These are phyloP conservation scores for Kregervanrija pseudodelftensis DNA, from an alignment of 805 yeast species.

Conservation along the genomic window DNA sequence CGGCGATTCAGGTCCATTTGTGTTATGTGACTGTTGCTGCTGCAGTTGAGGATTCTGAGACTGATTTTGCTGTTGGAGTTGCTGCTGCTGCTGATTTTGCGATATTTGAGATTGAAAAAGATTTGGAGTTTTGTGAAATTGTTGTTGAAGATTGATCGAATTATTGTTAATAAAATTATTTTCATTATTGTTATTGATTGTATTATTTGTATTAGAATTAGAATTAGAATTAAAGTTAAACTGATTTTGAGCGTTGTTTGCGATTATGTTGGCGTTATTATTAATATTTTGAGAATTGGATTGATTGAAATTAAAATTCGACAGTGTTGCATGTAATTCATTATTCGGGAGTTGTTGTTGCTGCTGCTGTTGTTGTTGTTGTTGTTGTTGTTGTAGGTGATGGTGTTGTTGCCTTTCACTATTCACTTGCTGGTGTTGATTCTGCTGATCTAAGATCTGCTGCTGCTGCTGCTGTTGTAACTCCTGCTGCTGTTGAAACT, in stretches of 20 bases:
- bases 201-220: not conserved
- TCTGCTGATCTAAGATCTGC: conserved; percentile 9
- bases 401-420: not conserved
- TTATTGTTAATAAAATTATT: conserved; percentile 2
- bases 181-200: not conserved
- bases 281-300: conserved; percentile 1
- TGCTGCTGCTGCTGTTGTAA: conserved; percentile 16
- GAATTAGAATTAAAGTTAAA: conserved; percentile 3
- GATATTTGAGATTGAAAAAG: conserved; percentile 6
- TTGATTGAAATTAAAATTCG: conserved; percentile 19
- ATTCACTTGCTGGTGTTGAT: conserved; percentile 4
- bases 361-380: too few relatives aligned
- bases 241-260: conserved; percentile 2
- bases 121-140: conserved; percentile 3
- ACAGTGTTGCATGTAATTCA: conserved; percentile 9
- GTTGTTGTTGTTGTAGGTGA: too few relatives aligned
- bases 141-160: conserved; percentile 1
- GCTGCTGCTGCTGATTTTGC: conserved; percentile 19
- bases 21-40: not conserved
- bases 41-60: conserved; percentile 14
- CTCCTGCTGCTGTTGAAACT: not conserved
- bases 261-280: conserved; percentile 1
- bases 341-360: not conserved
- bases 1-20: conserved; percentile 7
- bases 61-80: conserved; percentile 13